Base-by-base conservation (phyloP, 2,329 filamentous ascomycete species). In the Nothopassalora personata region DNA sequence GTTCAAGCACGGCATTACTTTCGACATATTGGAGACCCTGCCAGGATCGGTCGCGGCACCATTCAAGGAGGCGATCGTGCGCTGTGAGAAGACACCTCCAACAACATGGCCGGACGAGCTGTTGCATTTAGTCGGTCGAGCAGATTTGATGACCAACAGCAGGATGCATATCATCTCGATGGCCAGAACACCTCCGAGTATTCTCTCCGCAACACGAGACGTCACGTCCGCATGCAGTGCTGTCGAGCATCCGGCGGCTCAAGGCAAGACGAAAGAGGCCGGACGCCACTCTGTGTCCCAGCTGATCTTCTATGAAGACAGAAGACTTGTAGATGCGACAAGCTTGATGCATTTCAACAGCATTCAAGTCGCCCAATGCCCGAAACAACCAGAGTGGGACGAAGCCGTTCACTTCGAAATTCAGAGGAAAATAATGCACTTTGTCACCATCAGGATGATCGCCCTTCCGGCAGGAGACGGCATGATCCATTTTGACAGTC, bases 341-440 rank as follows among this genome's bases (percentile, higher is more conserved):
- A 85, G 83, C 55, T 80, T 99, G 57, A 80, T 99, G n/a, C 92
- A 94, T 58, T 94, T 94, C 30, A 86, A 88, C 54, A 90, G 88
- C 69, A 81, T 90, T 13, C 86, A 93, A 46, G 79, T 90, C 10
- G 86, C 93, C n/a, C 88, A 89, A 54, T 88, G 93, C 61, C 81
- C 87, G 43, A 84, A 87, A 1, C 82, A 91, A 63, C 85, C 88
- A 0, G 84, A 85, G 45, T 94, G 90, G 88, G 84, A 87, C 23
- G 94, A 99, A 71, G 87, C 90, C 15, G 87, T 94, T 61, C 86
- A 96, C 58, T 79, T 99, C 9, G 94, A 99, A 71, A 90, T 89
- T 60, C 94, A 99, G 73, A 96, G 97, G 73, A 87, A 90, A 61
- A 80, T 96, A 33, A 92, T 94, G 59, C 89, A 94, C 60, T 87